Evolutionary conservation across 768 basidiomycete species (phyloP), one percentile per base, ranked within the genome.

Genomic region (Mycena haematopus): DNA sequence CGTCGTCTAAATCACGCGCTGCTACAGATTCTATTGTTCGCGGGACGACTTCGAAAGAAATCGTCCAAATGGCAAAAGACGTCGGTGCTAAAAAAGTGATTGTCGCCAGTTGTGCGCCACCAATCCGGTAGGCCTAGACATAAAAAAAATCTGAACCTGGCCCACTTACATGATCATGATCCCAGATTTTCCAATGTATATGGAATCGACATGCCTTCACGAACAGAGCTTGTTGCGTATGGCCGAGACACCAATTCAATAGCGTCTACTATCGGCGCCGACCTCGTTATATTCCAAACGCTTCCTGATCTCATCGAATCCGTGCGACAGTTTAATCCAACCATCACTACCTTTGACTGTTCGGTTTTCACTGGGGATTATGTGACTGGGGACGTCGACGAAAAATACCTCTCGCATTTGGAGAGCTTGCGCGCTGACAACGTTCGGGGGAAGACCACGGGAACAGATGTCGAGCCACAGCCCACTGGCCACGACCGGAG

Each of bases 121-220:
- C 97, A 1, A 99, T 99, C 69, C 86, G 96, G 86, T 93, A 63
- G 44, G 80, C 69, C 24, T 29, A 5, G n/a, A 14, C 19, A 31
- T 29, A 6, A 13, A 31, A 17, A 14, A 21, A 51, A n/a, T 11
- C 21, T 25, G 19, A 19, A 51, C 36, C 10, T 56, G 6, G 33
- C 17, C 17, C n/a, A 11, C 15, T 62, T 17, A 24, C 38, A 36
- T 10, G 45, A 31, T 33, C 5, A 22, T 33, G 27, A 35, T 53
- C 6, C 19, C 31, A 93, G 93, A 27, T 86, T 87, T 73, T 90
- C 95, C 6, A 97, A 99, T 72, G 97, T 99, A 6, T 99, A 99
- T 75, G 97, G 97, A 21, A 99, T 99, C 72, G 97, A 99, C 79
- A 99, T 99, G 97, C 96, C 97, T 31, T 94, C 95, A 4, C 87